A percentile compares a stretch with the other conserved stretches of the same genome.
These are phyloP conservation scores for Aspergillus udagawae DNA, from an alignment of 2,329 filamentous ascomycete species.

Conservation along the genomic window DNA sequence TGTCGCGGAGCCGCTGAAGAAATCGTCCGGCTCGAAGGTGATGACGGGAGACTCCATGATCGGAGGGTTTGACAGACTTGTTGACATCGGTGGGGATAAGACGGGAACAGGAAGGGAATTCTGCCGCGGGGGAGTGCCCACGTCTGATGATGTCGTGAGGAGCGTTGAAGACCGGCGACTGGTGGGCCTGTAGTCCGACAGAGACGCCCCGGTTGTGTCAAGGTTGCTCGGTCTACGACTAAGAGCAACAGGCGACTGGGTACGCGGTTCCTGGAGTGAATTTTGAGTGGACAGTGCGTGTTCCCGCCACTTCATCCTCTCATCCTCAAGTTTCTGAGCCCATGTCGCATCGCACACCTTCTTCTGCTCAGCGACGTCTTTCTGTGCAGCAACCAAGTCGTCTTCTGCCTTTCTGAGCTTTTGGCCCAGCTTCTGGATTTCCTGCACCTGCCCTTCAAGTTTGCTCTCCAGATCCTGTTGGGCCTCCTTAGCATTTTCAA, in stretches of 20 bases:
- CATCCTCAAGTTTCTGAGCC: conserved; percentile 60
- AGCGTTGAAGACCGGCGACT: conserved; percentile 40
- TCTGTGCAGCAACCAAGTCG: conserved; percentile 56
- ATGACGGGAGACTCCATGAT: conserved; percentile 33
- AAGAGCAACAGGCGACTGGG: conserved; percentile 40
- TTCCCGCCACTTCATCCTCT: conserved; percentile 57
- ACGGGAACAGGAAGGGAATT: conserved; percentile 40
- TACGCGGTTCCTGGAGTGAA: conserved; percentile 34
- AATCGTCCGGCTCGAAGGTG: conserved; percentile 48
- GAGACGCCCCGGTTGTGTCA: conserved; percentile 33
- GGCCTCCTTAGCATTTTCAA: conserved; percentile 59
- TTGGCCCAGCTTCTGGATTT: conserved; percentile 47
- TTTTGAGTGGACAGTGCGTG: conserved; percentile 37
- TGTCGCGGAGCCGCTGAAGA: conserved; percentile 33
- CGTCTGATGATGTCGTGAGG: conserved; percentile 33
- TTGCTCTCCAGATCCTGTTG: conserved; percentile 47
- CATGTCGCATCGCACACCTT: conserved; percentile 55
- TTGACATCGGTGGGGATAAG: conserved; percentile 27
- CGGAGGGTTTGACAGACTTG: conserved; percentile 15
- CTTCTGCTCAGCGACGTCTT: conserved; percentile 57
- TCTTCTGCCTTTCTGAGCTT: conserved; percentile 51
- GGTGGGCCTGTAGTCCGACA: conserved; percentile 33
- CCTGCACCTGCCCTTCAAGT: conserved; percentile 62
- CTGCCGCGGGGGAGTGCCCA: conserved; percentile 43
- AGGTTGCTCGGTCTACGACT: conserved; percentile 37